A percentile compares a stretch with the other conserved stretches of the same genome.
These are phyloP conservation scores for Fonsecaea nubica DNA, from an alignment of 2,329 filamentous ascomycete genomes.

Conservation along the genomic window DNA sequence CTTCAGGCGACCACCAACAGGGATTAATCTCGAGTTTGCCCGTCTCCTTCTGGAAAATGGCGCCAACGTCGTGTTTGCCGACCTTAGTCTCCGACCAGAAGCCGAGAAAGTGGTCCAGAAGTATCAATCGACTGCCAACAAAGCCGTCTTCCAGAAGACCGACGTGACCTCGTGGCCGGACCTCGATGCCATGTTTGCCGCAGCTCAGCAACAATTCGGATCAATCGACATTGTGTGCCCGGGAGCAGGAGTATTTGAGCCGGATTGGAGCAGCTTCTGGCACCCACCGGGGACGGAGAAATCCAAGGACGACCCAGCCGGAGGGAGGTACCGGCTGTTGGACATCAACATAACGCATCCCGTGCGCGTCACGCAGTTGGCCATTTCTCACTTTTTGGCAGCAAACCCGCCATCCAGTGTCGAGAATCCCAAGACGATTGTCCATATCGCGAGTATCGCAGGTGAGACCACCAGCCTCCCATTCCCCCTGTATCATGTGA, in stretches of 20 bases:
- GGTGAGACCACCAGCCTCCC: conserved; percentile 50
- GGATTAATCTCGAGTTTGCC: conserved; percentile 56
- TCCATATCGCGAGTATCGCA: conserved; percentile 59
- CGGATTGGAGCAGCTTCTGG: conserved; percentile 60
- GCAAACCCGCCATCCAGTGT: conserved; percentile 36
- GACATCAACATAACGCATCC: conserved; percentile 62
- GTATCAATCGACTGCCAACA: conserved; percentile 44
- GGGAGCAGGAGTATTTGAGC: conserved; percentile 50
- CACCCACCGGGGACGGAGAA: conserved; percentile 52
- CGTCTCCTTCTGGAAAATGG: conserved; percentile 52
- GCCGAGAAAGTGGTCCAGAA: conserved; percentile 51
- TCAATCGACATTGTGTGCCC: conserved; percentile 56
- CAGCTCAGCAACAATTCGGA: conserved; percentile 57
- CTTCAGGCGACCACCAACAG: conserved; percentile 39
- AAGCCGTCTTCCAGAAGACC: conserved; percentile 54
- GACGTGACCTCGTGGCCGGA: conserved; percentile 59
- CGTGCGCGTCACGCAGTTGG: conserved; percentile 59
- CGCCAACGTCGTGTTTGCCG: conserved; percentile 56
- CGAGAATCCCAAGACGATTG: conserved; percentile 49
- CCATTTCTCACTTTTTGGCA: conserved; percentile 57
- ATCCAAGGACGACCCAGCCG: conserved; percentile 50
- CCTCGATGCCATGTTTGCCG: conserved; percentile 57
- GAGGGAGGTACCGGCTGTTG: conserved; percentile 53
- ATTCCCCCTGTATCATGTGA: conserved; percentile 56
- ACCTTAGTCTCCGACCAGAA: conserved; percentile 54